Conservation (phyloP, 768 basidiomycete genomes). For the Crucibulum laeve region DNA sequence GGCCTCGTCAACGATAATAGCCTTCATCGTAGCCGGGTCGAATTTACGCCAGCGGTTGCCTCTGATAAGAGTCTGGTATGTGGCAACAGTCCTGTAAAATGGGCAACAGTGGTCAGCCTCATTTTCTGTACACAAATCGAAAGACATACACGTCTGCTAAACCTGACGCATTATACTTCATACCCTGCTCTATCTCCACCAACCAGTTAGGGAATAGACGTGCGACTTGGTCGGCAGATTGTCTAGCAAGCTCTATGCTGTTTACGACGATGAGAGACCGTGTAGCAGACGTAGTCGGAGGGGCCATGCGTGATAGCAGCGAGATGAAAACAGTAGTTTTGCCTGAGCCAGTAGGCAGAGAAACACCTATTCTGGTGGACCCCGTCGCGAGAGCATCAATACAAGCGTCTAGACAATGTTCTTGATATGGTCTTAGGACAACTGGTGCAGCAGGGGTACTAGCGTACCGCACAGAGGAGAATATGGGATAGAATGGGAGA, state of each 20-base stretch:
- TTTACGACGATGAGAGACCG: slow-evolving; percentile 83
- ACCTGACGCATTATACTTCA: slow-evolving; percentile 70
- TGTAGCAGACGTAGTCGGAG: slow-evolving; percentile 39
- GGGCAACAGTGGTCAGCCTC: background rate
- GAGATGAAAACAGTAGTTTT: slow-evolving; percentile 93
- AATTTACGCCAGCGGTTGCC: slow-evolving; percentile 70
- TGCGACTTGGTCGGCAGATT: slow-evolving; percentile 73
- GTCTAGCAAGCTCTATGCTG: slow-evolving; percentile 83
- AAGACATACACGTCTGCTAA: slow-evolving; percentile 74
- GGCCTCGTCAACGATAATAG: slow-evolving; percentile 87
- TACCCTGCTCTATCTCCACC: slow-evolving; percentile 92
- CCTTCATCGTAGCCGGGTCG: slow-evolving; percentile 59
- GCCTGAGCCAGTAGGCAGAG: slow-evolving; percentile 78
- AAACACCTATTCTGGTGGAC: slow-evolving; percentile 75
- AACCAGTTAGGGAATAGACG: slow-evolving; percentile 65
- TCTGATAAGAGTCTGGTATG: slow-evolving; percentile 80
- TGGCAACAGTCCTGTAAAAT: slow-evolving; percentile 72
- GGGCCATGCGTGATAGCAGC: slow-evolving; percentile 61
- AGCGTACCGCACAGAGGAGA: slow-evolving; percentile 3
- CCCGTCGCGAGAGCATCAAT: slow-evolving; percentile 64
- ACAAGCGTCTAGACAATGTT: slow-evolving; percentile 75
- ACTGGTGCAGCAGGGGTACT: slow-evolving; percentile 19
- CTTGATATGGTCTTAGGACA: slow-evolving; percentile 82
- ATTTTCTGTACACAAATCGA: background rate
- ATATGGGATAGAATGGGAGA: slow-evolving; percentile 2